Evolutionary conservation across 768 basidiomycete genomes (phyloP), one percentile per base, ranked within the genome.

Genomic region (Lactarius akahatsu): DNA sequence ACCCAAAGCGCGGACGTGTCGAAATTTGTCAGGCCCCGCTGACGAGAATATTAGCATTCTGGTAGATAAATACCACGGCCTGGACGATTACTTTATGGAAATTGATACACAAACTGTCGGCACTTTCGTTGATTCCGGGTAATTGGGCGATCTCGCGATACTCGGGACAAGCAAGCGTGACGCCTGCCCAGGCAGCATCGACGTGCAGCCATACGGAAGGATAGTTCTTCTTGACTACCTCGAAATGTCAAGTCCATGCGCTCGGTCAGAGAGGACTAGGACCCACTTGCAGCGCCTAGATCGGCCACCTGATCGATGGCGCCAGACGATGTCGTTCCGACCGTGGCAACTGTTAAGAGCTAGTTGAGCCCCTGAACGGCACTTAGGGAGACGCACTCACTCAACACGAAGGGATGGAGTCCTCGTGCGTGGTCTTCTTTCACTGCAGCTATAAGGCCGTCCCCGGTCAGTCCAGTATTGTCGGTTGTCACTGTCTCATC

Each of bases 11-110:
- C 78, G 4, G 91, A 92, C 55, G 87, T 86, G 71, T 95, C 94
- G 69, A 96, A 95, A 69, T 91, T 94, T 4, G 90, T 88, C 10
- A 97, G 81, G 23, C 95, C 95, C 91, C 92, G 92, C 91, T 93
- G 34, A 43, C 0, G 20, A 11, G n/a, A 32, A 34, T 16, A 50
- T 54, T 23, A 30, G 18, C 15, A 9, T 28, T 26, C 54, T n/a
- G 66, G 41, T n/a, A 8, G 45, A 62, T 40, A 50, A 43, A 43
- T 18, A 11, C 18, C n/a, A 52, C 26, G 16, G 47, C 15, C 15
- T 16, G 43, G 15, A 16, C 2, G 55, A 62, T 3, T 52, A 84
- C 91, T 81, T 98, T 98, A 80, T 97, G 95, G 76, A 95, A 90
- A 74, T 98, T 97, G 9, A 89, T 89, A 75, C 89, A 92, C 77